These are phyloP conservation scores for Penicillium digitatum DNA, from an alignment of 2,329 filamentous ascomycete genomes.

Conservation along the genomic window DNA sequence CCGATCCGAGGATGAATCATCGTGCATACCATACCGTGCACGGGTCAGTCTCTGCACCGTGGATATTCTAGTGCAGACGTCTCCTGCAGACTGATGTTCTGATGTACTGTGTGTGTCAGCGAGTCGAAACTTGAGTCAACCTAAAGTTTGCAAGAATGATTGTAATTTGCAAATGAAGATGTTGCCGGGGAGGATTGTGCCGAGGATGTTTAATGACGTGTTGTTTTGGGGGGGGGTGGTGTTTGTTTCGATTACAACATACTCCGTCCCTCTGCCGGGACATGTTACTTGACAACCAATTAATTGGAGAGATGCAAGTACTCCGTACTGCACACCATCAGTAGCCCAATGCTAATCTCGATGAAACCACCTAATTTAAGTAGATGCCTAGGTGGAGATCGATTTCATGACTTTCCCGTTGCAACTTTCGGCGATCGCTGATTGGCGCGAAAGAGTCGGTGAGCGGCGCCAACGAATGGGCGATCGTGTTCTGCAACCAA, in stretches of 20 bases:
- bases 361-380: not conserved
- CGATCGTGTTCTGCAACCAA: slow-evolving; percentile 22
- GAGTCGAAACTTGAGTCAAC: not conserved
- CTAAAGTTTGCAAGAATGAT: not conserved
- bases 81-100: not conserved
- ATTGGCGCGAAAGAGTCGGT: slow-evolving; percentile 31
- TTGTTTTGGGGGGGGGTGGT: not conserved
- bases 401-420: not conserved
- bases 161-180: not conserved
- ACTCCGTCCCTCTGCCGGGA: not conserved
- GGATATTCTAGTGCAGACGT: not conserved
- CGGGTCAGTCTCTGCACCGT: slow-evolving; percentile 13
- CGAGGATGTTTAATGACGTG: slow-evolving; percentile 1
- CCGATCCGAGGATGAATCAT: slow-evolving; percentile 19
- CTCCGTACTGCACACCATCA: not conserved
- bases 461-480: slow-evolving; percentile 29
- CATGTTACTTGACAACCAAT: not conserved
- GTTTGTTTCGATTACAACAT: slow-evolving; percentile 1
- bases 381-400: not conserved
- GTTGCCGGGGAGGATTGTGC: not conserved
- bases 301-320: not conserved
- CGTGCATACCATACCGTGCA: slow-evolving; percentile 6
- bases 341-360: not conserved
- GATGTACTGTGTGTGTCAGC: not conserved
- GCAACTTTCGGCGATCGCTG: not conserved